A percentile compares a stretch with the other conserved stretches of the same genome.
Conservation (phyloP, 202 grass and related monocot genomes). For the Cymbopogon flexuosus region DNA sequence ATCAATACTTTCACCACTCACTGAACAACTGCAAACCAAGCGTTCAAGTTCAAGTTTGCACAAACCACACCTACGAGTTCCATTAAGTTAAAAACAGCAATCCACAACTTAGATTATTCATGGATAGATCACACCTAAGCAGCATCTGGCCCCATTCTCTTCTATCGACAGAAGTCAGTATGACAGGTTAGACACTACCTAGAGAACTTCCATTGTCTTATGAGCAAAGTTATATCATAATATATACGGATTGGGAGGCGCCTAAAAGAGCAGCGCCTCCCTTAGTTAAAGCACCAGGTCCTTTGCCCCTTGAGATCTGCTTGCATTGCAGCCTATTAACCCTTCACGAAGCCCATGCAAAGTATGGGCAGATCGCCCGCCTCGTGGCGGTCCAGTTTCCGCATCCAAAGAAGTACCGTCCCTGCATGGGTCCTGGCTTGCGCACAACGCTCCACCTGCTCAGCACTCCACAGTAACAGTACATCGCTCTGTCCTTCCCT, state of each 20-base stretch:
- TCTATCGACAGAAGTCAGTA: constrained; percentile 75
- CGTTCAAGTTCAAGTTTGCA: constrained; percentile 28
- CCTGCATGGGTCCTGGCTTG: constrained; percentile 78
- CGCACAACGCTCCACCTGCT: constrained; percentile 58
- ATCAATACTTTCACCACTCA: constrained; percentile 21
- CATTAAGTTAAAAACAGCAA: constrained; percentile 52
- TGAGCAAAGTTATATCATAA: constrained; percentile 49
- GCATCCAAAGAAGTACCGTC: constrained; percentile 81
- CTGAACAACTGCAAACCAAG: constrained; percentile 27
- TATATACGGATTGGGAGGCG: constrained; percentile 47
- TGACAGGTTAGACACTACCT: constrained; percentile 70
- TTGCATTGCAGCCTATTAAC: background rate
- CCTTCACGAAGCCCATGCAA: constrained; percentile 56
- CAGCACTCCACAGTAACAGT: constrained; percentile 70
- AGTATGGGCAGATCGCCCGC: constrained; percentile 69
- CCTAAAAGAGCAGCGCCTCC: constrained; percentile 30
- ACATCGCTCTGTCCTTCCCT: constrained; percentile 45
- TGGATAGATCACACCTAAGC: constrained; percentile 63
- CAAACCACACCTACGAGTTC: constrained; percentile 51
- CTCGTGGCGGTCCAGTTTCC: constrained; percentile 75
- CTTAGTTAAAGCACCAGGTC: constrained; percentile 38
- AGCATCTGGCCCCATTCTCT: constrained; percentile 83
- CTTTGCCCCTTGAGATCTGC: constrained; percentile 32
- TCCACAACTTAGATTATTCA: constrained; percentile 73
- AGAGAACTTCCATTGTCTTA: constrained; percentile 44